Conservation (phyloP, 1,284 basidiomycete species). For the Flammula alnicola region DNA sequence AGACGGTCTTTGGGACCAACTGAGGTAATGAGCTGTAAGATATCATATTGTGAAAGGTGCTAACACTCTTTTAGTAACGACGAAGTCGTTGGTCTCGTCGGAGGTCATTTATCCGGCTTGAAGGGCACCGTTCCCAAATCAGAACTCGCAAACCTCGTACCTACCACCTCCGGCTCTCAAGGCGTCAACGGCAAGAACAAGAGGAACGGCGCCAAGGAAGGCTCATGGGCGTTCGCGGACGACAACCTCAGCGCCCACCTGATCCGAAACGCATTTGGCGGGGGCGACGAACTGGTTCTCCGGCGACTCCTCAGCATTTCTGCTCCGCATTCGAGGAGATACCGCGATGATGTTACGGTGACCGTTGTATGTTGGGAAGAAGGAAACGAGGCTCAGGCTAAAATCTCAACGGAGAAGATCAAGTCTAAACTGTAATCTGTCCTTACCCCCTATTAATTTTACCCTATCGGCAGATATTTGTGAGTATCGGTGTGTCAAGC, state of each 20-base stretch:
- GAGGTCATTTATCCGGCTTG: conserved; percentile 79
- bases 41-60: neutral
- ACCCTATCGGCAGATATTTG: too few species aligned
- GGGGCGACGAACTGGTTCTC: conserved; percentile 73
- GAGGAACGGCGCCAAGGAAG: conserved; percentile 44
- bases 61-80: conserved; percentile 64
- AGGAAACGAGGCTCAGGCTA: conserved; percentile 45
- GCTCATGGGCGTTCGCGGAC: conserved; percentile 85
- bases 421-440: conserved; percentile 41
- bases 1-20: conserved; percentile 94
- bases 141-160: conserved; percentile 56
- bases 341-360: conserved; percentile 91
- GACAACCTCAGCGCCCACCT: conserved; percentile 89
- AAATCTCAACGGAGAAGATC: conserved; percentile 32
- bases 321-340: conserved; percentile 77
- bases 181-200: conserved; percentile 69
- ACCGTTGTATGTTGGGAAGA: conserved; percentile 87
- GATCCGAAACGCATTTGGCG: conserved; percentile 93
- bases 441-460: too few species aligned
- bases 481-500: too few species aligned
- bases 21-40: conserved; percentile 47
- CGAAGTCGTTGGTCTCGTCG: conserved; percentile 91
- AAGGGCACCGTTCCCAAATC: conserved; percentile 67
- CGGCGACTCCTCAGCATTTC: conserved; percentile 85
- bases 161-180: conserved; percentile 54